Conservation (phyloP, 345 rosid species). For the Gossypium bickii region DNA sequence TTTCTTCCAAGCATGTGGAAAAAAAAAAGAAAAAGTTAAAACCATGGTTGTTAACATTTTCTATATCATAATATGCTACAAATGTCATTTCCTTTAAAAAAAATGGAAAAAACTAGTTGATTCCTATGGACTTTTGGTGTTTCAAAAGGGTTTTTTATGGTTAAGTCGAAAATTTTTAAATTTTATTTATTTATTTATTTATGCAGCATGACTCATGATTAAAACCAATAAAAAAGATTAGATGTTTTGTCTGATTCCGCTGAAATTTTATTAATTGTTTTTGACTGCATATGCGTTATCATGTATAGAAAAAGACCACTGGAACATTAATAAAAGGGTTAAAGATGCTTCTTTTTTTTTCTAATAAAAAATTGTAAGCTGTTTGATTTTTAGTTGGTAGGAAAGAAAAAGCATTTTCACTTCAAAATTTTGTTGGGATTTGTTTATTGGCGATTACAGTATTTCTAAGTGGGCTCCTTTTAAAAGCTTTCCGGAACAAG, state of each 20-base stretch:
- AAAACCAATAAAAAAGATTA: not conserved
- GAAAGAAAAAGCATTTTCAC: not conserved
- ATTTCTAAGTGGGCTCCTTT: not conserved
- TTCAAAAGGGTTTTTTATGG: not conserved
- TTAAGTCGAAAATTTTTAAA: no score
- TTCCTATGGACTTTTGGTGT: not conserved
- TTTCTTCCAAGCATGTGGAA: not conserved
- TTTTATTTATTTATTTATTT: not conserved
- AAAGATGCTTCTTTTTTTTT: not conserved
- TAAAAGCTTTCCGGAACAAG: not conserved
- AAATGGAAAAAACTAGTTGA: not conserved
- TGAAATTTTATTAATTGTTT: not conserved
- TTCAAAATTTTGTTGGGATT: not conserved
- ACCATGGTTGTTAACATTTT: not conserved
- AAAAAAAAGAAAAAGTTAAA: not conserved
- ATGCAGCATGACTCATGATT: not conserved
- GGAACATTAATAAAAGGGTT: not conserved
- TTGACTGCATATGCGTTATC: not conserved
- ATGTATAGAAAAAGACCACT: not conserved
- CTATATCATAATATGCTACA: no score
- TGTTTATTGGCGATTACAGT: not conserved
- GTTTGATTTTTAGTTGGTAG: not conserved
- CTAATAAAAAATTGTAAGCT: not conserved
- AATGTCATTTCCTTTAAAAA: no score
- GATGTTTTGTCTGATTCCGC: not conserved